These are phyloP conservation scores for Arthroderma uncinatum DNA, from an alignment of 2,329 filamentous ascomycete genomes.

Conservation along the genomic window DNA sequence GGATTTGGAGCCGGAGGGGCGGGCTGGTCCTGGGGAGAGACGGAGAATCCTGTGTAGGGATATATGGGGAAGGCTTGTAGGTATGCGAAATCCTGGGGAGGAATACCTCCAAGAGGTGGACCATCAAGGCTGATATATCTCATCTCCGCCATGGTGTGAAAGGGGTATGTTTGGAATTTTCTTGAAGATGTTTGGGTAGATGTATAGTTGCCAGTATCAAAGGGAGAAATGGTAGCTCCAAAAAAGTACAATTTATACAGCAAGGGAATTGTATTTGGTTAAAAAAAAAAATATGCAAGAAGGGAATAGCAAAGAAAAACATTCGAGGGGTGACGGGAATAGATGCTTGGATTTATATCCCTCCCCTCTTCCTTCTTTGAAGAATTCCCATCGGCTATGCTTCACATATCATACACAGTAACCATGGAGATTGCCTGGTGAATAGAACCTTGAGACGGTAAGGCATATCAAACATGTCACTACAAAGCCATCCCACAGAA, in stretches of 20 bases:
- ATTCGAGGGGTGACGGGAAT: neutral
- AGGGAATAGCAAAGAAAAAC: neutral
- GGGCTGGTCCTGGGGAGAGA: neutral
- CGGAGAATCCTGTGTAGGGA: neutral
- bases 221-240: neutral
- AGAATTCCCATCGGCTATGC: neutral
- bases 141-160: conserved; percentile 13
- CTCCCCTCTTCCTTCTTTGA: neutral
- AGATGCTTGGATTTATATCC: neutral
- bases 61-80: neutral
- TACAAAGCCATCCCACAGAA: neutral
- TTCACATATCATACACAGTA: conserved; percentile 3
- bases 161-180: neutral
- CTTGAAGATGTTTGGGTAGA: neutral
- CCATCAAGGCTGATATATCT: conserved; percentile 23
- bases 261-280: neutral
- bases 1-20: neutral
- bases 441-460: conserved; percentile 3
- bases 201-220: neutral
- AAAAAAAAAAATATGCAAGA: neutral
- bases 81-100: conserved; percentile 15
- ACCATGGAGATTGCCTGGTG: neutral
- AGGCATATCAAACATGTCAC: conserved; percentile 1
- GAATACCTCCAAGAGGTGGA: conserved; percentile 23
- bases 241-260: neutral